Evolutionary conservation across 495 filamentous ascomycete genomes (phyloP), one percentile per base, ranked within the genome.

Genomic region (Podospora conica): DNA sequence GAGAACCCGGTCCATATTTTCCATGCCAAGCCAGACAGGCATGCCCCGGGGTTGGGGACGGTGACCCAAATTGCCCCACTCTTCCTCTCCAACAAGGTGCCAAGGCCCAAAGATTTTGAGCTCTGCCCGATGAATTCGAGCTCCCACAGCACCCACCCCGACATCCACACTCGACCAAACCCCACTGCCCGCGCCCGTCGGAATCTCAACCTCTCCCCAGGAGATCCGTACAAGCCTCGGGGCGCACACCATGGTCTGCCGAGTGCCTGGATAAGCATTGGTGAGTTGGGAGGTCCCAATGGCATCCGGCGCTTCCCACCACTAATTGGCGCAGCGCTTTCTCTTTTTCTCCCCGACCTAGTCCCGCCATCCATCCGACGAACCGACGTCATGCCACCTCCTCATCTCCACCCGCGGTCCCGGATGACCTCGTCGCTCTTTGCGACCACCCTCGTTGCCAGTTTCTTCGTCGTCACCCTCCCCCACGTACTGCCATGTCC

Each of bases 401-500:
- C 92, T 40, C 88, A 91, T 80, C 90, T 98, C 28, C 95, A 98
- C 78, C 95, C 95, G 8, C 87, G 92, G 70, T 97, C 93, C 60
- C 88, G 91, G 73, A 87, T 90, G 75, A 98, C 95, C 66, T 91
- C 87, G 58, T 92, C 92, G 25, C 88, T 98, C 27, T 98, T 98
- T 81, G 91, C 92, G 57, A 90, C 89, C n/a, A 97, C 93, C n/a
- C 83, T 97, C 40, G 80, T 90, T n/a, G 86, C 91, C 23, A 91
- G 89, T 68, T 96, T 98, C 74, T 83, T 96, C 68, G 91, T 97
- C 65, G 95, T 98, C 66, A 91, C 85, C 54, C 81, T 96, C 60
- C 95, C 95, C 25, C 95, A 98, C 72, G 72, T 96, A n/a, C 84
- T 98, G 56, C 95, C 95, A 1, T 98, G 95, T 76, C 95, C 95